These are phyloP conservation scores for Nannizziopsis arthrosporioides DNA, from an alignment of 2,329 filamentous ascomycete species.

Conservation along the genomic window DNA sequence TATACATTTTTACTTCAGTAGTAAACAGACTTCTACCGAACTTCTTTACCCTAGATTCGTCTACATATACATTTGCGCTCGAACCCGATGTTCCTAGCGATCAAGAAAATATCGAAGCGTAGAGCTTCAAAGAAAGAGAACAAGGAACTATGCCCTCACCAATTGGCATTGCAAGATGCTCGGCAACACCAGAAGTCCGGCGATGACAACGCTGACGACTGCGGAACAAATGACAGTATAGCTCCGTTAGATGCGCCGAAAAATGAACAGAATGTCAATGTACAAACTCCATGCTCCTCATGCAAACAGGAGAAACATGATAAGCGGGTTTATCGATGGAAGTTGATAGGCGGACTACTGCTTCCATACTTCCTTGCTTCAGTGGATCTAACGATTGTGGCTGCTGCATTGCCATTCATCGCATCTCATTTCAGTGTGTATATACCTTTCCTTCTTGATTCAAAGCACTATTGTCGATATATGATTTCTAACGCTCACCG, in stretches of 20 bases:
- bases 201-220: background rate
- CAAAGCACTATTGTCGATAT: background rate
- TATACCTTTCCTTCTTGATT: background rate
- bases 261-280: background rate
- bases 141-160: constrained; percentile 14
- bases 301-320: constrained; percentile 27
- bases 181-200: background rate
- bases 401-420: constrained; percentile 50
- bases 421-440: constrained; percentile 50
- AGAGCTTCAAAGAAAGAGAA: constrained; percentile 6
- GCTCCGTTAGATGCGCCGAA: background rate
- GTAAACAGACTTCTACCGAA: no score
- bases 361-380: constrained; percentile 51
- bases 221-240: background rate
- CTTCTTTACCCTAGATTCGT: no score
- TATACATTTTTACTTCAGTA: no score
- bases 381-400: constrained; percentile 54
- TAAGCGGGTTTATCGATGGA: constrained; percentile 43
- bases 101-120: constrained; percentile 8
- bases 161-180: constrained; percentile 7
- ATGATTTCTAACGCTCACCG: background rate
- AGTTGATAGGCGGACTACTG: constrained; percentile 47
- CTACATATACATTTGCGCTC: no score
- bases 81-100: background rate
- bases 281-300: constrained; percentile 12